Conservation (phyloP, 805 yeast genomes). For the Lipomyces sp. region DNA sequence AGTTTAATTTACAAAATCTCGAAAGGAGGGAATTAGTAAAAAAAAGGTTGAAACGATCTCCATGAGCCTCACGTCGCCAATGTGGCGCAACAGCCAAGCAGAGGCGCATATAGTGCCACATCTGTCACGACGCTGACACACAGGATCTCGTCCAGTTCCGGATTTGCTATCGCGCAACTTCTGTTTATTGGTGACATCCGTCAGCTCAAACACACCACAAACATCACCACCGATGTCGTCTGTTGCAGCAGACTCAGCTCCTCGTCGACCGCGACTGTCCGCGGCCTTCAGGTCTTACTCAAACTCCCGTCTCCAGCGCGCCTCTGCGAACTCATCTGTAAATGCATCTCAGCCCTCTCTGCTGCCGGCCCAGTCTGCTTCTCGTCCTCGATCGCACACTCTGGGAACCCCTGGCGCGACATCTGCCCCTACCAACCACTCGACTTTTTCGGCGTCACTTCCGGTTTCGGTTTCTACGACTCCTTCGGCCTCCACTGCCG, state of each 20-base stretch:
- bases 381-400: constrained; percentile 17
- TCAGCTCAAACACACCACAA: neutral
- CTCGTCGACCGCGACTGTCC: constrained; percentile 36
- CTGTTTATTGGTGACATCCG: neutral
- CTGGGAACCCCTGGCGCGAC: neutral
- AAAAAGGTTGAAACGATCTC: neutral
- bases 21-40: neutral
- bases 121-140: neutral
- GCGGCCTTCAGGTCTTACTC: constrained; percentile 39
- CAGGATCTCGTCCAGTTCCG: neutral
- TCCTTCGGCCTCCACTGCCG: constrained; percentile 2
- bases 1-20: too few relatives aligned
- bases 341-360: constrained; percentile 1
- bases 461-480: neutral
- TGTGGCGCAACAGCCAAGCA: neutral
- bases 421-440: constrained; percentile 5
- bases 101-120: neutral
- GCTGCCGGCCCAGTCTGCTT: neutral
- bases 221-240: constrained; percentile 22
- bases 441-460: neutral
- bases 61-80: neutral
- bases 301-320: constrained; percentile 29
- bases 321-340: constrained; percentile 1
- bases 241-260: constrained; percentile 28
- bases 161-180: neutral